Base-by-base conservation (phyloP, 805 yeast genomes). In the Torulaspora quercuum region DNA sequence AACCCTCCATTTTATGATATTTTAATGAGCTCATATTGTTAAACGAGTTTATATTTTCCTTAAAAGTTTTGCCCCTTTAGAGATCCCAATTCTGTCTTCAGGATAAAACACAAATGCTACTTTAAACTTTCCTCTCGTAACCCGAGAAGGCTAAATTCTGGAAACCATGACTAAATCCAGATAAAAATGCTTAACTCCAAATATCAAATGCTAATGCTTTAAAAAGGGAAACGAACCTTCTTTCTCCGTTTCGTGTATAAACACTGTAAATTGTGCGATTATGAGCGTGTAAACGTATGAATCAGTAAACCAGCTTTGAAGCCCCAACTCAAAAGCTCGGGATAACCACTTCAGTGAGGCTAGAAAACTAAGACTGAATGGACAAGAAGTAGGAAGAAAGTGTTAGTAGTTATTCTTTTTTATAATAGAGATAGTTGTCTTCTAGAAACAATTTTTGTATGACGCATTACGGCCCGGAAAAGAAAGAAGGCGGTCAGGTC, bases 401-500 rank as follows among this genome's bases (percentile, higher is more conserved):
- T 21, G 17, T 22, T 31, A 15, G 15, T 31, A 9, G 20, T 21
- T 17, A 24, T 18, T 13, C 12, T 11, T 7, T 14, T 14, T 25
- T 13, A 13, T 13, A 11, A 7, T 9, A 8, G n/a, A 10, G 8
- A 14, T 8, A 9, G 11, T 9, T 10, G n/a, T 19, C 29, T 19
- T 32, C 25, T 11, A 21, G 14, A 19, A 24, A 20, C 29, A 14
- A 4, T 19, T 12, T 11, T 20, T 32, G 19, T 36, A 36, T 36
- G 40, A 36, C 40, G 35, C 40, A 36, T 36, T 31, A 22, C 23
- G 37, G 37, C 25, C 29, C 21, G 34, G 28, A 22, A 29, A 35
- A 11, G 18, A 23, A 29, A 35, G 25, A 13, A 29, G 7, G 14
- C 10, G 11, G 6, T 16, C 4, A 5, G 20, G 6, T 28, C 17